A percentile compares a stretch with the other conserved stretches of the same genome.
Evolutionary conservation across 2,329 filamentous ascomycete genomes (phyloP).

Genomic region (Cercospora janseana): DNA sequence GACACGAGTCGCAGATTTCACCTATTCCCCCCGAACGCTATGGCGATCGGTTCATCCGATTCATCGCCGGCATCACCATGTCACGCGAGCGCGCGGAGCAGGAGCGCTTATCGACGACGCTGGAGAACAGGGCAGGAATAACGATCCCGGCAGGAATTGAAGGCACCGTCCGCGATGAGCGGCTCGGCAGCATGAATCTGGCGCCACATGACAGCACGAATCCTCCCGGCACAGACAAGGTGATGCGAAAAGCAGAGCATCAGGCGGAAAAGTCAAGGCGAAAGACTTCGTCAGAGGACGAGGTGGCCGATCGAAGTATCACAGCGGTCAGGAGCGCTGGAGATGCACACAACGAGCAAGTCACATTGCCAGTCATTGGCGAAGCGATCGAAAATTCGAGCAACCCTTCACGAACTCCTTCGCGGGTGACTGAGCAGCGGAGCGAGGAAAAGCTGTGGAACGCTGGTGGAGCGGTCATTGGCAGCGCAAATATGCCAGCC

Average conservation of each 20-base stretch:
- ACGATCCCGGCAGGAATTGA: conserved; percentile 28
- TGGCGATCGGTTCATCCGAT: conserved; percentile 88
- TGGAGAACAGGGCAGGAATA: conserved; percentile 23
- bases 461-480: conserved; percentile 22
- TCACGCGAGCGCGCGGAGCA: conserved; percentile 75
- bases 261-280: conserved; percentile 59
- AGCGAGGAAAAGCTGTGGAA: conserved; percentile 27
- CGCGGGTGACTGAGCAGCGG: conserved; percentile 26
- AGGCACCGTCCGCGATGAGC: conserved; percentile 38
- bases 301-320: conserved; percentile 63
- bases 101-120: conserved; percentile 38
- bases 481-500: conserved; percentile 30
- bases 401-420: conserved; percentile 39
- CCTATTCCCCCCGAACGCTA: conserved; percentile 87
- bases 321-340: conserved; percentile 57
- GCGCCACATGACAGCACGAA: conserved; percentile 29
- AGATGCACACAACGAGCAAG: conserved; percentile 55
- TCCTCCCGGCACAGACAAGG: conserved; percentile 50
- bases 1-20: conserved; percentile 83
- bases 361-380: conserved; percentile 78
- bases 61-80: conserved; percentile 88
- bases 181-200: conserved; percentile 41
- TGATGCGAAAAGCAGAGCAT: conserved; percentile 61
- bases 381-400: conserved; percentile 79
- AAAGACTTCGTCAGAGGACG: conserved; percentile 49